Evolutionary conservation across 106 monocot species (phyloP).

Genomic region (Phalaenopsis aphrodite): DNA sequence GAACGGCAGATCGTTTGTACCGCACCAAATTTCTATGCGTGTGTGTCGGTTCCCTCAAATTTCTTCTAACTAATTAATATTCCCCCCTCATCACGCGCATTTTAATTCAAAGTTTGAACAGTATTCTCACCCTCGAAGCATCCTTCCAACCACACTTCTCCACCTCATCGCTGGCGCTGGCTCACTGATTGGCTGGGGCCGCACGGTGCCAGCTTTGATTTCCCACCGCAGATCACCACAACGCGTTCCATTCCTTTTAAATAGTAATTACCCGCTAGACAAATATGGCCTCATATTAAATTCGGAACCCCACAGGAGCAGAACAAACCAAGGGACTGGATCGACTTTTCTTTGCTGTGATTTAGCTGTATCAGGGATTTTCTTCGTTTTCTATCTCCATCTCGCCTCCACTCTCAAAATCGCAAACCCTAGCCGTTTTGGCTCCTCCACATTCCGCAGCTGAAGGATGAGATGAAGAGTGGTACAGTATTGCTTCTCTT

Average conservation of each 20-base stretch:
- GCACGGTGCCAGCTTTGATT: background rate
- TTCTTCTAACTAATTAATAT: too few relatives aligned
- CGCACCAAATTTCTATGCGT: too few relatives aligned
- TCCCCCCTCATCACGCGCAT: too few relatives aligned
- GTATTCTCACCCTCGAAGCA: background rate
- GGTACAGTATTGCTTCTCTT: constrained; percentile 6
- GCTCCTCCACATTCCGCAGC: constrained; percentile 1
- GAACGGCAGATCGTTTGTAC: too few relatives aligned
- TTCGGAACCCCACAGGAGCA: background rate
- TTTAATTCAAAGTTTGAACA: too few relatives aligned
- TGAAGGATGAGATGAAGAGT: constrained; percentile 21
- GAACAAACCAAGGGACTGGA: background rate
- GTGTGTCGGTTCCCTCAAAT: too few relatives aligned
- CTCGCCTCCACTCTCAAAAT: background rate
- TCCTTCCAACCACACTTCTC: background rate
- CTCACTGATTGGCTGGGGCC: background rate
- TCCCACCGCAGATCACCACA: background rate
- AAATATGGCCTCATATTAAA: background rate
- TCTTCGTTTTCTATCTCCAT: background rate
- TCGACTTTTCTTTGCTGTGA: constrained; percentile 30
- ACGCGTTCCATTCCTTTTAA: background rate
- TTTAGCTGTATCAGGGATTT: constrained; percentile 31
- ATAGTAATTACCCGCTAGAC: background rate
- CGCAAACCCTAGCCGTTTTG: constrained; percentile 5
- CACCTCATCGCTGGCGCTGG: background rate